These are phyloP conservation scores for Colletotrichum destructivum DNA, from an alignment of 2,329 filamentous ascomycete species.

Conservation along the genomic window DNA sequence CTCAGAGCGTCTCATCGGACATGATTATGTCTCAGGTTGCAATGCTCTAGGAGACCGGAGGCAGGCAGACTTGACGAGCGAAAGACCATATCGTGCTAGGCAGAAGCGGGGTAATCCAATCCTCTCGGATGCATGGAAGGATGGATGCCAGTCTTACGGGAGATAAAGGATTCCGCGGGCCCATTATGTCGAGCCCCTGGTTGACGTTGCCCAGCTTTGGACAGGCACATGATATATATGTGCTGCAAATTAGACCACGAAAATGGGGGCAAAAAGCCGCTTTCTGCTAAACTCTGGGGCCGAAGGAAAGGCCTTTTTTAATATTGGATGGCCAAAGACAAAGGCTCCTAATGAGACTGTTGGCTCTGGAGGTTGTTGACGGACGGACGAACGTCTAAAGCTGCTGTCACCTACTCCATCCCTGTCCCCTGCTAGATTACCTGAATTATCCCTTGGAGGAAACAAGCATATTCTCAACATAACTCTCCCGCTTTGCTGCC, in stretches of 20 bases:
- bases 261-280: neutral
- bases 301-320: too few relatives aligned
- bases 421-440: too few relatives aligned
- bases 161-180: neutral
- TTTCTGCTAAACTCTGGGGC: neutral
- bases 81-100: neutral
- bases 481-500: too few relatives aligned
- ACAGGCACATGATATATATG: neutral
- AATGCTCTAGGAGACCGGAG: neutral
- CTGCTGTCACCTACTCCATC: too few relatives aligned
- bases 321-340: too few relatives aligned
- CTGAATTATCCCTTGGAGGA: too few relatives aligned
- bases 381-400: too few relatives aligned
- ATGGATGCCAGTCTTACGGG: neutral
- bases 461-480: too few relatives aligned
- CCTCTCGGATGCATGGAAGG: neutral
- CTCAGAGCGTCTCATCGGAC: neutral
- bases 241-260: neutral
- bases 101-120: neutral
- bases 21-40: neutral
- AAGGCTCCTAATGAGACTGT: too few relatives aligned
- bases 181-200: neutral
- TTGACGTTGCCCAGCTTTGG: neutral
- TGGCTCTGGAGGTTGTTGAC: too few relatives aligned
- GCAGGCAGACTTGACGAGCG: slow-evolving; percentile 2